Base-by-base conservation (phyloP, 257 asterid species). In the Solanum neorickii region DNA sequence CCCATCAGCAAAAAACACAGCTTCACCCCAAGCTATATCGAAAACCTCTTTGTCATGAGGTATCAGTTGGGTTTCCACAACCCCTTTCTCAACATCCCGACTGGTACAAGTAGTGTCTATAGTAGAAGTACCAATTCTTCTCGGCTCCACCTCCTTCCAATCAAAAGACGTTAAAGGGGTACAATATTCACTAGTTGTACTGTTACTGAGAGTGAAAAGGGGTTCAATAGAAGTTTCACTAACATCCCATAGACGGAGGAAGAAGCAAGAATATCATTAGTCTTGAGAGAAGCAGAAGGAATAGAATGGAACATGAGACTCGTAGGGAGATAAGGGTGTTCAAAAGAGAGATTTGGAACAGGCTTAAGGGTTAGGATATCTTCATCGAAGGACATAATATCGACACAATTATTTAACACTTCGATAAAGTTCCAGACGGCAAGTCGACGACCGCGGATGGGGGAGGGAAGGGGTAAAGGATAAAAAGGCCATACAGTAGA, bases 11-110 rank as follows among this genome's bases (percentile, higher is more conserved):
- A 97, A 95, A 73, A 97, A 93, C 11, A 98, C 98, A 7, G 96
- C 96, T 59, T 95, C 98, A 0, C 99, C 99, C 98, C 98, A 95
- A 33, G 98, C 98, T n/a, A 97, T 95, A 31, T 97, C 99, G 59
- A 93, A 93, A 9, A 97, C 98, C 91, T 97, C 99, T 90, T 95
- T 95, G 66, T 95, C 99, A 27, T 95, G 98, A 5, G 98, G 96
- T 9, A 95, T 95, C 86, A 95, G 33, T 86, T 95, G 98, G 5
- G 99, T 95, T 69, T 97, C 98, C 52, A 95, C 98, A 3, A 91
- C 98, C 9, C 95, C 91, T 18, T 91, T 93, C 13, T 97, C 99
- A 12, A 95, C 86, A 47, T 95, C 99, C 99, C 99, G 95, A 12
- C 95, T 94, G 5, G 99, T 95, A 72, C 98, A 95, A 23, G 98